Percentiles rank a stretch among this genome's conserved stretches.
Conservation (phyloP, 768 basidiomycete genomes). For the Mrakia gelida region DNA sequence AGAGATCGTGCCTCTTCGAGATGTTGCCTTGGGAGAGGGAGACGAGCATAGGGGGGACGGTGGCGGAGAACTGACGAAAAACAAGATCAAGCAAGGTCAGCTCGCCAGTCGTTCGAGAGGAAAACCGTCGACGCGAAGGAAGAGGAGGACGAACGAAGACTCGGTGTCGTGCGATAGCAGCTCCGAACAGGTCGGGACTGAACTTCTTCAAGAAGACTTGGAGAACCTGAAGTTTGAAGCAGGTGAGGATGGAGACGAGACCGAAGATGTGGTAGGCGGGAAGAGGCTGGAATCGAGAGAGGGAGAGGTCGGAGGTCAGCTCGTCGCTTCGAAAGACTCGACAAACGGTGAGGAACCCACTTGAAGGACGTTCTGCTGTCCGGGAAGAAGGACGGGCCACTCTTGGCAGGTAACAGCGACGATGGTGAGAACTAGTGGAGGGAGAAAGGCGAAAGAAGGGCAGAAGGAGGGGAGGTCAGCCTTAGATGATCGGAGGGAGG, state of each 20-base stretch:
- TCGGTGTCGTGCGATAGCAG: constrained; percentile 32
- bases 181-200: constrained; percentile 64
- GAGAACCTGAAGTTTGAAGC: constrained; percentile 1
- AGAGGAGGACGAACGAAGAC: background rate
- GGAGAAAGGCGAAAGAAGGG: background rate
- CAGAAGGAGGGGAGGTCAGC: background rate
- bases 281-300: background rate
- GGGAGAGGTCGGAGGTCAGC: background rate
- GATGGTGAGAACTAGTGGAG: background rate
- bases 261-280: constrained; percentile 19
- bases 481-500: background rate
- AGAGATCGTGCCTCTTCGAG: constrained; percentile 34
- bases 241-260: background rate
- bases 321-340: background rate
- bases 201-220: constrained; percentile 54
- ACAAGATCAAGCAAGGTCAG: background rate
- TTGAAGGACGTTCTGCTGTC: background rate
- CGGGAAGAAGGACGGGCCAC: background rate
- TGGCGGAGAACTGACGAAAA: background rate
- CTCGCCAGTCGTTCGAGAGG: no score
- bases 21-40: constrained; percentile 61
- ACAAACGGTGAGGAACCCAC: background rate
- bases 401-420: background rate
- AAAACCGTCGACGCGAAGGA: no score
- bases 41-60: constrained; percentile 70